phyloP scores from a whole-genome alignment of 805 yeast species.

The Sugiyamaella floridensis region DNA sequence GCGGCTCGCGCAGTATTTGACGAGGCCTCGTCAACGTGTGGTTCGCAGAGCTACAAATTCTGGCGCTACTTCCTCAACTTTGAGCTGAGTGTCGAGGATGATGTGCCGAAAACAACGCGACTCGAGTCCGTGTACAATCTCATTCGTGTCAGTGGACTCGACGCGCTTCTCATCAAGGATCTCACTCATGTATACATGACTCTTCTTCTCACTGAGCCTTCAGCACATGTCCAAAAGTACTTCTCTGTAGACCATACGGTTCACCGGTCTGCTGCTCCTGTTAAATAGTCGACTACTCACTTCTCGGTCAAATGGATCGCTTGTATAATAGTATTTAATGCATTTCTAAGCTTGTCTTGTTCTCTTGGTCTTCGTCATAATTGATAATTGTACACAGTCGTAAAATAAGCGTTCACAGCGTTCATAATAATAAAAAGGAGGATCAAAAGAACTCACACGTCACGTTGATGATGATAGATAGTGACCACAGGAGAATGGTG shows the following conservation, averaged over 20 bases:
- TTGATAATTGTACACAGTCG: no score
- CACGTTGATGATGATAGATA: conserved; percentile 33
- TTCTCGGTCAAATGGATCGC: no score
- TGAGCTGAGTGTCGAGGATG: conserved; percentile 21
- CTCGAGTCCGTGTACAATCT: conserved; percentile 10
- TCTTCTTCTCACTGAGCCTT: conserved; percentile 15
- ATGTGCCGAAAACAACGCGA: neutral
- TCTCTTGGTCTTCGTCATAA: no score
- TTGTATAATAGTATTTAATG: no score
- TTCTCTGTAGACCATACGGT: conserved; percentile 7
- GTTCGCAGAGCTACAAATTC: conserved; percentile 21
- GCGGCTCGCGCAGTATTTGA: neutral
- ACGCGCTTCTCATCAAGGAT: conserved; percentile 22
- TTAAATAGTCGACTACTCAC: neutral
- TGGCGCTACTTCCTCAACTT: conserved; percentile 30
- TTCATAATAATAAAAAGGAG: no score
- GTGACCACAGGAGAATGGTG: conserved; percentile 38
- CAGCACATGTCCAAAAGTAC: conserved; percentile 5
- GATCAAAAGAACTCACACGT: conserved; percentile 11
- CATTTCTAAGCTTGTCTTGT: no score
- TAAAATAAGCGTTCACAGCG: no score
- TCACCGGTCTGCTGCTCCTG: conserved; percentile 1
- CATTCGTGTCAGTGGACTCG: conserved; percentile 17
- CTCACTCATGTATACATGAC: conserved; percentile 27
- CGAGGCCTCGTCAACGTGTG: neutral